phyloP scores from a whole-genome alignment of 2,329 filamentous ascomycete species.

The Metarhizium guizhouense region DNA sequence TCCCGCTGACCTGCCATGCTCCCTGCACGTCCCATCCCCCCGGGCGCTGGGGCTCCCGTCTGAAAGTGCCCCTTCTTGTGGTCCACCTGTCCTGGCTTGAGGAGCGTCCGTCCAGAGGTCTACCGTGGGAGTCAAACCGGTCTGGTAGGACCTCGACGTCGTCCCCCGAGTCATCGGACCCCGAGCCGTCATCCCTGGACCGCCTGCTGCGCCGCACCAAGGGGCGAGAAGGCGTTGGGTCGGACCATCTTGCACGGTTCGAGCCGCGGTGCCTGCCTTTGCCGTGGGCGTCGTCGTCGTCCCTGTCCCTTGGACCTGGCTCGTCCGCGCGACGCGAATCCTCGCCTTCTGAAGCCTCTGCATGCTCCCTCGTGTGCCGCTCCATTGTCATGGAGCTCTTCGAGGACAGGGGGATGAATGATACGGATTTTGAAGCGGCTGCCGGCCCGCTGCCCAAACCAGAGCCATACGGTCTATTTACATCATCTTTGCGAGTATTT shows the following conservation, averaged over 20 bases:
- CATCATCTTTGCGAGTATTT: conserved; percentile 15
- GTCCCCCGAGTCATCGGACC: conserved; percentile 20
- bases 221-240: conserved; percentile 24
- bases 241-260: conserved; percentile 22
- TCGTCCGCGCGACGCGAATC: conserved; percentile 8
- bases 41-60: conserved; percentile 22
- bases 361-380: conserved; percentile 28
- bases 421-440: conserved; percentile 29
- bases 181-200: conserved; percentile 7
- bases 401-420: conserved; percentile 40
- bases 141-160: conserved; percentile 36
- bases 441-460: not conserved
- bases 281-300: conserved; percentile 11
- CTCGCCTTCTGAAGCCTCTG: conserved; percentile 14
- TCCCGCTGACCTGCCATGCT: conserved; percentile 36
- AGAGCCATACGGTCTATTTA: conserved; percentile 12
- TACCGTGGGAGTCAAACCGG: conserved; percentile 37
- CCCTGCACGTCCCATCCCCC: conserved; percentile 30
- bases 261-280: conserved; percentile 6
- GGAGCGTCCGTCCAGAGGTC: conserved; percentile 24
- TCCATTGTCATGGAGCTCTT: conserved; percentile 37
- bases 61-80: conserved; percentile 33
- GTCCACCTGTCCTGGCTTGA: conserved; percentile 18
- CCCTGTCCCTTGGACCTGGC: conserved; percentile 10
- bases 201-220: conserved; percentile 12